These are phyloP conservation scores for Suhomyces chickasaworum DNA, from an alignment of 1,139 yeast genomes.

Conservation along the genomic window DNA sequence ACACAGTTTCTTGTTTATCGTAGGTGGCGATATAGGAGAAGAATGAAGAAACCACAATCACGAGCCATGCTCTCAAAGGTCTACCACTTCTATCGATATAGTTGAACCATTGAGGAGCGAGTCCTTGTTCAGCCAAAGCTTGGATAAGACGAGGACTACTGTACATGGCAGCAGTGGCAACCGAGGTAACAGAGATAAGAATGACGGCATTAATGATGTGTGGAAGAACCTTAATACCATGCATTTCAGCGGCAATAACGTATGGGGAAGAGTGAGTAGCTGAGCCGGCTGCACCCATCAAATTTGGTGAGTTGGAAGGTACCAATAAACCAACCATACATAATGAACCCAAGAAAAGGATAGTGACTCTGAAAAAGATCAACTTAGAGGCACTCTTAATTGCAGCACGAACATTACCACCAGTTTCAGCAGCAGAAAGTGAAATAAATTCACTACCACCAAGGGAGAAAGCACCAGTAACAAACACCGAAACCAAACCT, in stretches of 20 bases:
- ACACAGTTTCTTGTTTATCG: slow-evolving; percentile 26
- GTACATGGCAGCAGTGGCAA: slow-evolving; percentile 34
- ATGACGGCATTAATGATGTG: slow-evolving; percentile 30
- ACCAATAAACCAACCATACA: slow-evolving; percentile 28
- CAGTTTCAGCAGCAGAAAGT: slow-evolving; percentile 26
- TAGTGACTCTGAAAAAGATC: slow-evolving; percentile 25
- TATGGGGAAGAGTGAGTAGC: slow-evolving; percentile 28
- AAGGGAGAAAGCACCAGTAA: slow-evolving; percentile 41
- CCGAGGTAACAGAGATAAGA: slow-evolving; percentile 30
- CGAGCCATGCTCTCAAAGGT: slow-evolving; percentile 26
- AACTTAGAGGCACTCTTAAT: slow-evolving; percentile 26
- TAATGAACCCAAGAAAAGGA: slow-evolving; percentile 29
- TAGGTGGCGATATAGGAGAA: slow-evolving; percentile 29
- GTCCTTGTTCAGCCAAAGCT: slow-evolving; percentile 28
- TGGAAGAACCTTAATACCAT: slow-evolving; percentile 27
- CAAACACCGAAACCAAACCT: slow-evolving; percentile 43
- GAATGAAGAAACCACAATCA: slow-evolving; percentile 23
- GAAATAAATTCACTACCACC: slow-evolving; percentile 37
- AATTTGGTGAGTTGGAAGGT: slow-evolving; percentile 21
- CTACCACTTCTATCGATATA: slow-evolving; percentile 28
- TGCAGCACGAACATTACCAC: slow-evolving; percentile 25
- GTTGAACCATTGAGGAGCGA: slow-evolving; percentile 28
- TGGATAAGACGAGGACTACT: slow-evolving; percentile 28
- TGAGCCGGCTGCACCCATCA: slow-evolving; percentile 22
- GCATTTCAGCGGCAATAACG: slow-evolving; percentile 29